These are phyloP conservation scores for Malus hybrid DNA, from an alignment of 331 rosid genomes.

Conservation along the genomic window DNA sequence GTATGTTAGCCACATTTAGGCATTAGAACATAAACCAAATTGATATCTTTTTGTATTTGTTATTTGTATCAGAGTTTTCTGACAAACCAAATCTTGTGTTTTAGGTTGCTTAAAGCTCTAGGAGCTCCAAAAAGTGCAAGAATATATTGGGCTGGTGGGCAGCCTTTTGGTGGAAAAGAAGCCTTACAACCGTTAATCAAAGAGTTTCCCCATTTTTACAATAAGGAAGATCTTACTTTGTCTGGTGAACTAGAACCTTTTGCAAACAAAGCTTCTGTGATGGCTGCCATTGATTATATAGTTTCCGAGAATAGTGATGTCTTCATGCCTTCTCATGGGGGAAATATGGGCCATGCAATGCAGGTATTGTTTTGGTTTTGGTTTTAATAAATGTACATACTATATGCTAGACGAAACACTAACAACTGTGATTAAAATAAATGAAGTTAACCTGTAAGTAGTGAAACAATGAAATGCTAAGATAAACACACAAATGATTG, in stretches of 20 bases:
- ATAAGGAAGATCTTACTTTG: constrained; percentile 75
- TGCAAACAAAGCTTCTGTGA: constrained; percentile 61
- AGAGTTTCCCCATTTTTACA: constrained; percentile 63
- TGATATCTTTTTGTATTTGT: background rate
- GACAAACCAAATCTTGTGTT: background rate
- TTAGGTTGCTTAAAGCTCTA: constrained; percentile 78
- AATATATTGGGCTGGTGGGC: constrained; percentile 96
- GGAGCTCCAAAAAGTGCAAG: constrained; percentile 76
- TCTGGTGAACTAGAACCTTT: constrained; percentile 72
- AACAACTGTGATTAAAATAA: background rate
- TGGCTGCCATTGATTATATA: constrained; percentile 93
- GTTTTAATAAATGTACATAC: background rate
- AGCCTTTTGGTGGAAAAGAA: constrained; percentile 81
- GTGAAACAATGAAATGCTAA: background rate
- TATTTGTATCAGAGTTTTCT: background rate
- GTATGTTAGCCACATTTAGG: constrained; percentile 24
- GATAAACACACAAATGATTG: background rate
- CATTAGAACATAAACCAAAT: background rate
- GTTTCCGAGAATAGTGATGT: constrained; percentile 84
- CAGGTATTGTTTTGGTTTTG: constrained; percentile 41
- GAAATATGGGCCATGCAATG: constrained; percentile 95
- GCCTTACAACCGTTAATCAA: constrained; percentile 62
- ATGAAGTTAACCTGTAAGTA: background rate
- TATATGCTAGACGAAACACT: background rate
- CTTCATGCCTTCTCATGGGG: constrained; percentile 99